Evolutionary conservation across 768 basidiomycete species (phyloP).

Genomic region (Cyathus striatus): DNA sequence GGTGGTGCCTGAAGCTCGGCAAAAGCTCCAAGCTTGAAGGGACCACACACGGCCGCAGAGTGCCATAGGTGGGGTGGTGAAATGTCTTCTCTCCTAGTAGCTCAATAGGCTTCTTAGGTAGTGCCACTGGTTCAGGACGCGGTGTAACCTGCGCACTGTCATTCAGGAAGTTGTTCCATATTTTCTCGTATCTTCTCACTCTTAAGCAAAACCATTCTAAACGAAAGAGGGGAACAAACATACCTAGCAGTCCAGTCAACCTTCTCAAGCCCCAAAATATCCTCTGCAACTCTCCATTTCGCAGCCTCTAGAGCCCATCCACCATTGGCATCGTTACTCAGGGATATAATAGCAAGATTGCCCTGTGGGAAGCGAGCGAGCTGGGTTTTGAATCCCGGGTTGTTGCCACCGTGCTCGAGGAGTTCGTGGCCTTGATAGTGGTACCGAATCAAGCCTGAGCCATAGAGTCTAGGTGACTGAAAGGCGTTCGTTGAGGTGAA

Average conservation of each 20-base stretch:
- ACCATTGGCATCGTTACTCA: constrained; percentile 36
- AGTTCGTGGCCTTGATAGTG: constrained; percentile 35
- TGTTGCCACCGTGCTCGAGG: constrained; percentile 38
- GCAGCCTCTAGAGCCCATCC: constrained; percentile 25
- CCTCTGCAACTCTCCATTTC: constrained; percentile 33
- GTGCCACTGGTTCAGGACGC: constrained; percentile 15
- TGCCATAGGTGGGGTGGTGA: constrained; percentile 29
- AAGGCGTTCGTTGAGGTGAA: too few species aligned
- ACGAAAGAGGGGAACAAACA: too few species aligned
- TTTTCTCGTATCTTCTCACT: constrained; percentile 25
- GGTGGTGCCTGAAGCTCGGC: not conserved
- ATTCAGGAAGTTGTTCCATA: constrained; percentile 11
- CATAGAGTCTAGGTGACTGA: constrained; percentile 34
- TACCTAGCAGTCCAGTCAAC: constrained; percentile 36
- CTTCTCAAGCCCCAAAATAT: constrained; percentile 23
- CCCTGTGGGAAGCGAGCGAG: constrained; percentile 29
- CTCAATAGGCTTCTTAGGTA: constrained; percentile 14
- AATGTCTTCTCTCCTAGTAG: constrained; percentile 21
- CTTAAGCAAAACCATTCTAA: not conserved
- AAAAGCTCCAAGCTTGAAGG: not conserved
- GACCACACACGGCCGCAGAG: constrained; percentile 27
- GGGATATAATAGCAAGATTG: constrained; percentile 30
- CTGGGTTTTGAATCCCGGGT: constrained; percentile 28
- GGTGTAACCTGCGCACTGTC: constrained; percentile 16
- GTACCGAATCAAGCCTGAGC: constrained; percentile 31